These are phyloP conservation scores for Friedmanniomyces endolithicus DNA, from an alignment of 495 filamentous ascomycete species.

Conservation along the genomic window DNA sequence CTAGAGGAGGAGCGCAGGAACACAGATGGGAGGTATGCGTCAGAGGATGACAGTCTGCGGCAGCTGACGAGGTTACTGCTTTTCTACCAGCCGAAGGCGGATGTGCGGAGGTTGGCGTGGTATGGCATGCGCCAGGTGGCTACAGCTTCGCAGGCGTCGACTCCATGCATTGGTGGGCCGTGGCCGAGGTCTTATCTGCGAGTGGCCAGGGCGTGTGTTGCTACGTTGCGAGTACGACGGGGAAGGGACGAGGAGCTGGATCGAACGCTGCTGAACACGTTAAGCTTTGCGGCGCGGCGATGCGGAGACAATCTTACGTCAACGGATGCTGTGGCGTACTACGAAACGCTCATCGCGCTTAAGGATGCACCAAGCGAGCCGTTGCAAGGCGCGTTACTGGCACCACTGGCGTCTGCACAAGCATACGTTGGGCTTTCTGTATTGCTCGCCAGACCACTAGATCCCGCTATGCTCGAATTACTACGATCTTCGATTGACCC, in stretches of 20 bases:
- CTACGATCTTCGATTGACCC: conserved; percentile 10
- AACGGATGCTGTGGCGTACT: conserved; percentile 25
- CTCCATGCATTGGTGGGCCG: conserved; percentile 17
- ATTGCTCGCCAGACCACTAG: conserved; percentile 14
- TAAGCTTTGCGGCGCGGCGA: conserved; percentile 18
- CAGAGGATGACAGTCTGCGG: conserved; percentile 34
- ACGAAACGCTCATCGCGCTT: conserved; percentile 23
- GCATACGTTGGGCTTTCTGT: conserved; percentile 16
- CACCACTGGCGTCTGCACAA: conserved; percentile 6
- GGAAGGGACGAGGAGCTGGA: conserved; percentile 4
- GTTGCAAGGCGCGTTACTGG: conserved; percentile 13
- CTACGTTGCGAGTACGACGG: conserved; percentile 14
- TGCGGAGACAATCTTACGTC: conserved; percentile 16
- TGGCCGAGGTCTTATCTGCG: conserved; percentile 29
- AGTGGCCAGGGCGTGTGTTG: conserved; percentile 23
- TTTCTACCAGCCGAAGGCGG: conserved; percentile 26
- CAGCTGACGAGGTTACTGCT: conserved; percentile 29
- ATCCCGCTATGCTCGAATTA: conserved; percentile 14
- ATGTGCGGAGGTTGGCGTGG: conserved; percentile 27
- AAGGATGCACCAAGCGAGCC: conserved; percentile 3
- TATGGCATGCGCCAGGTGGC: conserved; percentile 26
- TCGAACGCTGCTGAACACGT: neutral
- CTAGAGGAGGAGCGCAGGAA: conserved; percentile 2
- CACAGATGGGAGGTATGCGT: conserved; percentile 34
- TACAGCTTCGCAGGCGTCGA: conserved; percentile 12